Evolutionary conservation across 768 basidiomycete species (phyloP).

Genomic region (Dentipellis sp.): DNA sequence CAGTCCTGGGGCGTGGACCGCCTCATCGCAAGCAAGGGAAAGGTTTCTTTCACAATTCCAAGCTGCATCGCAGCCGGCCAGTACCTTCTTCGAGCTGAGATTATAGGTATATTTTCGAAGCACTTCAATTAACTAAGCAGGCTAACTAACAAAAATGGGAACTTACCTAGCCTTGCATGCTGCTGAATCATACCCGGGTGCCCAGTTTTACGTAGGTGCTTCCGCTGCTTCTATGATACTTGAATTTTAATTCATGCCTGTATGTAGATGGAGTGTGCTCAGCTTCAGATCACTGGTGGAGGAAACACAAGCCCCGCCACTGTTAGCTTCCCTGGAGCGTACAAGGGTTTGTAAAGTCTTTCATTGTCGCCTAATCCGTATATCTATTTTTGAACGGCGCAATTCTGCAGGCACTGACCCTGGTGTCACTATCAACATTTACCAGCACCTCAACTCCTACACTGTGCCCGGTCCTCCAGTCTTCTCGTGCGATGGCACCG

Average conservation of each 20-base stretch:
- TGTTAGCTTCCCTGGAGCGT: slow-evolving; percentile 28
- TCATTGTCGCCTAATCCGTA: neutral
- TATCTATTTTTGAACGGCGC: neutral
- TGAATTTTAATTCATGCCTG: neutral
- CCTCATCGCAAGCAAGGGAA: slow-evolving; percentile 38
- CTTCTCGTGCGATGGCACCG: slow-evolving; percentile 15
- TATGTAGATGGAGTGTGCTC: slow-evolving; percentile 27
- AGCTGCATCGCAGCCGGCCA: slow-evolving; percentile 18
- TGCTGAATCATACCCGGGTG: slow-evolving; percentile 39
- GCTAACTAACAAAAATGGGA: neutral
- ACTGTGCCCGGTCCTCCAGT: slow-evolving; percentile 20
- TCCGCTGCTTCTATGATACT: neutral
- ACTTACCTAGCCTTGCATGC: slow-evolving; percentile 32
- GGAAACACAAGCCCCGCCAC: slow-evolving; percentile 23
- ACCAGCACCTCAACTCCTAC: slow-evolving; percentile 19
- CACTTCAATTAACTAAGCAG: slow-evolving; percentile 3
- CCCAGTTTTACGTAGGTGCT: slow-evolving; percentile 40
- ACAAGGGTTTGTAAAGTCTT: slow-evolving; percentile 18
- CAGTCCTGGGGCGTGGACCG: slow-evolving; percentile 38
- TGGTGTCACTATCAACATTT: slow-evolving; percentile 26
- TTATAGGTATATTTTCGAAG: slow-evolving; percentile 31
- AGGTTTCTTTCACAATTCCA: slow-evolving; percentile 28
- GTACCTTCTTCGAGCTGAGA: slow-evolving; percentile 28
- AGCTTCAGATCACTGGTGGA: slow-evolving; percentile 27
- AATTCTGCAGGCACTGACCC: slow-evolving; percentile 21